A percentile compares a stretch with the other conserved stretches of the same genome.
These are phyloP conservation scores for Lumnitzera racemosa DNA, from an alignment of 345 rosid species.

Conservation along the genomic window DNA sequence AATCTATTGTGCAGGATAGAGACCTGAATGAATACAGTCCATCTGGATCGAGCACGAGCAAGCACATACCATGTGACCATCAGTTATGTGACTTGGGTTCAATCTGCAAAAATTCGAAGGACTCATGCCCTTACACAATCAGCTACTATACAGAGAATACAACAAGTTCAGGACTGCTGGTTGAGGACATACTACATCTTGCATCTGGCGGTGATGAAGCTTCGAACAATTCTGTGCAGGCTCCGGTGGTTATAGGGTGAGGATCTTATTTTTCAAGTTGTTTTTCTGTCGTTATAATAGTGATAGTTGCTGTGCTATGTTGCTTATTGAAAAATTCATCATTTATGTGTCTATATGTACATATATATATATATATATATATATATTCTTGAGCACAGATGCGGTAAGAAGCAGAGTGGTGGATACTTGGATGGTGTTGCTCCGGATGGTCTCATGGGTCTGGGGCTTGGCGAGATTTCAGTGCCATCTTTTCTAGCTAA, in stretches of 20 bases:
- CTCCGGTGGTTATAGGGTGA: slow-evolving; percentile 68
- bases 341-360: slow-evolving; percentile 2
- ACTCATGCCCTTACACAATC: slow-evolving; percentile 61
- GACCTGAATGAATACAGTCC: slow-evolving; percentile 72
- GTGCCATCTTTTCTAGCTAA: slow-evolving; percentile 78
- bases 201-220: slow-evolving; percentile 27
- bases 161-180: slow-evolving; percentile 76
- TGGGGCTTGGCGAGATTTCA: slow-evolving; percentile 69
- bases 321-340: background rate
- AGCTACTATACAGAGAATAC: slow-evolving; percentile 47
- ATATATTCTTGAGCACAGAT: slow-evolving; percentile 39
- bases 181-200: slow-evolving; percentile 65
- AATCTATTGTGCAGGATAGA: slow-evolving; percentile 89
- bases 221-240: slow-evolving; percentile 43
- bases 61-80: slow-evolving; percentile 64
- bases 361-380: no score
- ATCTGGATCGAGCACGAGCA: slow-evolving; percentile 66
- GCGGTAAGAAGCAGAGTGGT: slow-evolving; percentile 93
- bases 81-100: slow-evolving; percentile 45
- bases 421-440: slow-evolving; percentile 66
- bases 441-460: slow-evolving; percentile 90
- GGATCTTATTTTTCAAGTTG: slow-evolving; percentile 10
- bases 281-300: background rate
- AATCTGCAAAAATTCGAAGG: slow-evolving; percentile 47
- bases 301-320: slow-evolving; percentile 1